Conservation (phyloP, 2,329 filamentous ascomycete species). For the Cytospora chrysosperma region DNA sequence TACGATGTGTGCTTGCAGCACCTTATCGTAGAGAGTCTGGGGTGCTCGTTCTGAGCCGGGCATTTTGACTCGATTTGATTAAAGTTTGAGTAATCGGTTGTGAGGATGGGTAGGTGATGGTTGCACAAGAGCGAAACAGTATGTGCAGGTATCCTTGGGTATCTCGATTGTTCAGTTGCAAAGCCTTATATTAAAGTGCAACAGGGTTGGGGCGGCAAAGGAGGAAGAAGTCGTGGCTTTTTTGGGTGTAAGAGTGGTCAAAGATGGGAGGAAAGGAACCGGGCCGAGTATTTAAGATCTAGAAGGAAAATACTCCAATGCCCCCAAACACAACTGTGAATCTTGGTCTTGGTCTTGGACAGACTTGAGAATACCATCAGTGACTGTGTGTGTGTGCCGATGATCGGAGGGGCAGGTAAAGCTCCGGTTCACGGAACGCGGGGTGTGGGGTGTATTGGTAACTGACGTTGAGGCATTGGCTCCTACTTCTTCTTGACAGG, state of each 20-base stretch:
- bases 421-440: constrained; percentile 39
- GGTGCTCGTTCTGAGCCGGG: constrained; percentile 70
- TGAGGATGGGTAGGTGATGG: background rate
- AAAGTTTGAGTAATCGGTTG: background rate
- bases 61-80: constrained; percentile 55
- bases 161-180: background rate
- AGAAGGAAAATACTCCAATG: background rate
- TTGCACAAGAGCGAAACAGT: background rate
- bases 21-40: constrained; percentile 95
- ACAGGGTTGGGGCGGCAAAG: background rate
- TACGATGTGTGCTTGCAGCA: constrained; percentile 90
- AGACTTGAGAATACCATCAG: constrained; percentile 8
- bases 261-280: background rate
- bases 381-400: constrained; percentile 28
- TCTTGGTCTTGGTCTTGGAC: background rate
- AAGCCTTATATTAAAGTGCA: constrained; percentile 5
- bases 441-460: constrained; percentile 37
- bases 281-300: background rate
- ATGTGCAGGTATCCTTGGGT: background rate
- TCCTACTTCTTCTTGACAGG: constrained; percentile 5
- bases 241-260: background rate
- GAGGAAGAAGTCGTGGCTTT: background rate
- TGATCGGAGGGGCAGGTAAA: constrained; percentile 32
- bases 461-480: constrained; percentile 33
- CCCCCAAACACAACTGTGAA: background rate